Evolutionary conservation across 208 protist species (phyloP).

Genomic region (Wallacemonas rigidus): DNA sequence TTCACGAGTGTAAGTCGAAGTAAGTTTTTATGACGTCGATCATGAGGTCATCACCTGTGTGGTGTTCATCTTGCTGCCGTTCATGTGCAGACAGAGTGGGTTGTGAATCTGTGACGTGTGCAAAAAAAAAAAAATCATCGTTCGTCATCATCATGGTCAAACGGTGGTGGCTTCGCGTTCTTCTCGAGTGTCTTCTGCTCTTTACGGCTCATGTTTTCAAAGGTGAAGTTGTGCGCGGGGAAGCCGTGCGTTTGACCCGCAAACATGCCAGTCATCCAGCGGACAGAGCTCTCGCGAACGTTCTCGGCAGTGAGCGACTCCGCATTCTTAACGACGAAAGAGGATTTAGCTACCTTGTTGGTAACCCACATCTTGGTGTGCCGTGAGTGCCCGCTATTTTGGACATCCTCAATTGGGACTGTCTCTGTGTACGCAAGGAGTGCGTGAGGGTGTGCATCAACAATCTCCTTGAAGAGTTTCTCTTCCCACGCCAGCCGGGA

Average conservation of each 20-base stretch:
- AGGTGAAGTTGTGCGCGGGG: conserved; percentile 87
- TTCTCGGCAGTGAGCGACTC: conserved; percentile 57
- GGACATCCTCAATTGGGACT: conserved; percentile 62
- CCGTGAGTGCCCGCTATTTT: conserved; percentile 62
- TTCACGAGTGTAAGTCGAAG: too few relatives aligned
- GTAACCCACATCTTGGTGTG: conserved; percentile 89
- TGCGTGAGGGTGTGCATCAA: conserved; percentile 76
- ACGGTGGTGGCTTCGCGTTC: conserved; percentile 54
- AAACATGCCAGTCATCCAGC: conserved; percentile 80
- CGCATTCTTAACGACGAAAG: conserved; percentile 77
- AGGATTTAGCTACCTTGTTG: conserved; percentile 49
- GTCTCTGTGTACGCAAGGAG: conserved; percentile 75
- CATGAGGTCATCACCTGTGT: too few relatives aligned
- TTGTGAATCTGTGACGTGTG: neutral
- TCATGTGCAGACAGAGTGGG: neutral
- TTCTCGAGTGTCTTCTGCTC: conserved; percentile 38
- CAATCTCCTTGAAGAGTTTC: conserved; percentile 52
- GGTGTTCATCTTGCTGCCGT: neutral
- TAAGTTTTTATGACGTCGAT: too few relatives aligned
- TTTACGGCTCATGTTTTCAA: conserved; percentile 60
- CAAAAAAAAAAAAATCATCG: neutral
- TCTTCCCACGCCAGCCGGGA: conserved; percentile 81
- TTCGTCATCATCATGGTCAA: conserved; percentile 63
- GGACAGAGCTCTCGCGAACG: conserved; percentile 66
- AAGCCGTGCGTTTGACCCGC: conserved; percentile 85